These are phyloP conservation scores for Cantharellus cinnabarinus DNA, from an alignment of 768 basidiomycete species.

Conservation along the genomic window DNA sequence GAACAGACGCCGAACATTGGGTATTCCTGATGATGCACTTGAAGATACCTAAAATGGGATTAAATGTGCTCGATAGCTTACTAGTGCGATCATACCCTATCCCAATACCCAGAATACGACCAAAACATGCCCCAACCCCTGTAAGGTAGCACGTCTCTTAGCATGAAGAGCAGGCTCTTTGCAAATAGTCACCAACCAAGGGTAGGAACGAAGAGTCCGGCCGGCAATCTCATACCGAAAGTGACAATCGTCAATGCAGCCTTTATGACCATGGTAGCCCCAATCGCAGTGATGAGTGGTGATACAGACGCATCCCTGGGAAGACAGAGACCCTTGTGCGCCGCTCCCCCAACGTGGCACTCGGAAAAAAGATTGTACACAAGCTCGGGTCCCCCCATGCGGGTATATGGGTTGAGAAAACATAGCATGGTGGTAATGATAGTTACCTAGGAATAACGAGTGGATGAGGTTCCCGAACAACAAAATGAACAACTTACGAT, in stretches of 20 bases:
- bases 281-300: conserved; percentile 40
- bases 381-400: conserved; percentile 90
- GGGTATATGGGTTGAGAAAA: conserved; percentile 75
- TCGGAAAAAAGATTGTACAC: conserved; percentile 83
- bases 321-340: conserved; percentile 51
- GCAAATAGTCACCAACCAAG: conserved; percentile 23
- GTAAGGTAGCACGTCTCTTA: not conserved
- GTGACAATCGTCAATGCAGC: conserved; percentile 66
- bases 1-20: conserved; percentile 45
- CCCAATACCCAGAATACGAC: conserved; percentile 62
- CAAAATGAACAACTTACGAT: conserved; percentile 29
- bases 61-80: not conserved
- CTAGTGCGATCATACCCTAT: conserved; percentile 31
- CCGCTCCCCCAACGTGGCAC: conserved; percentile 40
- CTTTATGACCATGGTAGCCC: conserved; percentile 66
- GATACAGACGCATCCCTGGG: conserved; percentile 13
- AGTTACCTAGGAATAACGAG: conserved; percentile 35
- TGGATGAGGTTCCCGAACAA: not conserved
- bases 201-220: conserved; percentile 93
- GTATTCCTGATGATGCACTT: conserved; percentile 37
- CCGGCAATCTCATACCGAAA: conserved; percentile 79
- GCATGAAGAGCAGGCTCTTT: not conserved
- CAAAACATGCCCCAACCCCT: conserved; percentile 80
- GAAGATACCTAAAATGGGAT: conserved; percentile 20
- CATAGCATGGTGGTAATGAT: conserved; percentile 54